Percentiles rank a stretch among this genome's conserved stretches.
Evolutionary conservation across 1,139 yeast genomes (phyloP).

Genomic region (Candida labiduridarum): DNA sequence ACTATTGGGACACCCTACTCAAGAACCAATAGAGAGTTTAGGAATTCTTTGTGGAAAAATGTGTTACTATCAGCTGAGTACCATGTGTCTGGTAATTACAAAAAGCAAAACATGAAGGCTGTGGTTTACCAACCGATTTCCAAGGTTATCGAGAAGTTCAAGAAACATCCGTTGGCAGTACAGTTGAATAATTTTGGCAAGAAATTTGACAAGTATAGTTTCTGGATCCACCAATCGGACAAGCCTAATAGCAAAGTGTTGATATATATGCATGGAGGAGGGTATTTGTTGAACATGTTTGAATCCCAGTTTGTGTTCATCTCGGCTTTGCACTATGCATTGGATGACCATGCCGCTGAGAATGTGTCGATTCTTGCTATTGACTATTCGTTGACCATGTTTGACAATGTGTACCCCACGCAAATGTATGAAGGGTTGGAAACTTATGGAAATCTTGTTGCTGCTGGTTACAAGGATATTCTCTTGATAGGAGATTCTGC

Average conservation of each 20-base stretch:
- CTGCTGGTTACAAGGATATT: constrained; percentile 33
- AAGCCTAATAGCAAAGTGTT: constrained; percentile 14
- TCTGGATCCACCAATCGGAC: constrained; percentile 23
- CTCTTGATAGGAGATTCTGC: constrained; percentile 50
- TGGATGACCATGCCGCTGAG: constrained; percentile 21
- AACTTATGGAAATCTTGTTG: constrained; percentile 28
- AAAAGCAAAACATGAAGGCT: constrained; percentile 16
- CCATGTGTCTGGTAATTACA: constrained; percentile 27
- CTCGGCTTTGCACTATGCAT: constrained; percentile 26
- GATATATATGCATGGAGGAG: constrained; percentile 46
- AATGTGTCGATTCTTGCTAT: constrained; percentile 32
- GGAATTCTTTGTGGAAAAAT: constrained; percentile 32
- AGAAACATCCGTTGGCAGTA: constrained; percentile 15
- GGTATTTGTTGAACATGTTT: constrained; percentile 34
- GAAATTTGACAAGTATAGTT: constrained; percentile 26
- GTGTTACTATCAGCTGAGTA: constrained; percentile 28
- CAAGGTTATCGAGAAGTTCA: constrained; percentile 11
- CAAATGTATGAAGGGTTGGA: constrained; percentile 40
- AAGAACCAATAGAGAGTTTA: constrained; percentile 32
- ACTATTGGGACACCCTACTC: constrained; percentile 37
- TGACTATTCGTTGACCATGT: constrained; percentile 41
- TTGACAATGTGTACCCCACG: constrained; percentile 32
- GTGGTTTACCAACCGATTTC: constrained; percentile 16
- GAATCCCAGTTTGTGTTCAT: constrained; percentile 30
- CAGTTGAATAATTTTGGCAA: constrained; percentile 27